Evolutionary conservation across 768 basidiomycete species (phyloP).

Genomic region (Leccinum sublutescens): DNA sequence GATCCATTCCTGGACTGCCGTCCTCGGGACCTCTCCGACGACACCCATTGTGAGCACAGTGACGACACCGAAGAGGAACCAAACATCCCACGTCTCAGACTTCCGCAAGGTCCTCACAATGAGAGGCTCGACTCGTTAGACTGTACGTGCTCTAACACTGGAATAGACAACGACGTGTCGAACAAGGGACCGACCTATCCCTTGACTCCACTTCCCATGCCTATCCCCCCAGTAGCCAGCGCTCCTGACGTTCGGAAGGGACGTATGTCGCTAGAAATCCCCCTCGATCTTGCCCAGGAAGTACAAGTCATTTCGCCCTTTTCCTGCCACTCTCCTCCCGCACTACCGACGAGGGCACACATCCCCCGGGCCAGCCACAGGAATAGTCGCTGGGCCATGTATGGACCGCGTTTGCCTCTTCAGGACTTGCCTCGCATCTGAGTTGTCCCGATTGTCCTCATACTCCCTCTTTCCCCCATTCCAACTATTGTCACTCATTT

Average conservation of each 20-base stretch:
- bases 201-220: conserved; percentile 1
- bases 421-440: conserved; percentile 1
- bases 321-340: neutral
- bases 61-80: neutral
- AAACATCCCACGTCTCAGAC: neutral
- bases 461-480: neutral
- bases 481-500: conserved; percentile 23
- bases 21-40: conserved; percentile 6
- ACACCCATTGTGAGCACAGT: conserved; percentile 1
- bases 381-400: conserved; percentile 1
- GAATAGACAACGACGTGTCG: conserved; percentile 1
- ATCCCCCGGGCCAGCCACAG: neutral
- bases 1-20: conserved; percentile 10
- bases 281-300: neutral
- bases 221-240: neutral
- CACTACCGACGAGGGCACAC: conserved; percentile 1
- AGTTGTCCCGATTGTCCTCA: neutral
- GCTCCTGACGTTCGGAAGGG: neutral
- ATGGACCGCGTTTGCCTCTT: neutral
- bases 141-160: neutral
- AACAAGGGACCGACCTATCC: conserved; percentile 8
- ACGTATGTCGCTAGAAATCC: neutral
- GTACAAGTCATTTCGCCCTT: neutral
- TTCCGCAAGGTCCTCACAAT: neutral
- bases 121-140: conserved; percentile 1